Base-by-base conservation (phyloP, 495 filamentous ascomycete species). In the Aspergillus steynii region DNA sequence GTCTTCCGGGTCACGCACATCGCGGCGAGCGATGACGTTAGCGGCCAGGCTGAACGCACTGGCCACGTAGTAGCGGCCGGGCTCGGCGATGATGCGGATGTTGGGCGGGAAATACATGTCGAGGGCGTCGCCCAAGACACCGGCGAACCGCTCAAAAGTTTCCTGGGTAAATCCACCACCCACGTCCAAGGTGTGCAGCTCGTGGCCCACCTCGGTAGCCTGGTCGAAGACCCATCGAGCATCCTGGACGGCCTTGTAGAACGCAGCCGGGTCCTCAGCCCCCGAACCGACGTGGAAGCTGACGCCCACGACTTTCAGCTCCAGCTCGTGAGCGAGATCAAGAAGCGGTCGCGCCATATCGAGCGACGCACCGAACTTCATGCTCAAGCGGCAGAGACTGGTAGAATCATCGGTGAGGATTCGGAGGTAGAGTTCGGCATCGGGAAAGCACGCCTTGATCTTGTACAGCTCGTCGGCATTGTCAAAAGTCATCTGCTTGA, bases 401-500 rank as follows among this genome's bases (percentile, higher is more conserved):
- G 90, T 91, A 20, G 95, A 96, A 71, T 99, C 95, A 73, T 99
- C 95, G 27, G 95, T 98, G 62, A 92, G 77, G 71, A 99, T 97
- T 61, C 95, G 92, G 37, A 99, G 83, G 78, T 90, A 93, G 14
- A 98, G 86, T 77, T 96, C 90, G 37, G 95, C 95, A 27, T 85
- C 87, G 10, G 95, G 96, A 70, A 85, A 97, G 62, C 91, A 83
- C 64, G 90, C 86, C 71, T 96, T 94, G 76, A 96, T 95, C 83
- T 99, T 98, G 84, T 94, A 91, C 37, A 99, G 85, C 80, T 99
- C 96, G 70, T 98, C 95, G 63, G 92, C 86, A 67, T 98, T 97
- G 80, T 99, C 95, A 68, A 98, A 97, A 10, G 95, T 98, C 93
- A 99, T 98, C 81, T 96, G 92, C 80, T 91, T 96, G 68, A 99